phyloP scores from a whole-genome alignment of 306 rosid genomes.

The Alnus glutinosa region DNA sequence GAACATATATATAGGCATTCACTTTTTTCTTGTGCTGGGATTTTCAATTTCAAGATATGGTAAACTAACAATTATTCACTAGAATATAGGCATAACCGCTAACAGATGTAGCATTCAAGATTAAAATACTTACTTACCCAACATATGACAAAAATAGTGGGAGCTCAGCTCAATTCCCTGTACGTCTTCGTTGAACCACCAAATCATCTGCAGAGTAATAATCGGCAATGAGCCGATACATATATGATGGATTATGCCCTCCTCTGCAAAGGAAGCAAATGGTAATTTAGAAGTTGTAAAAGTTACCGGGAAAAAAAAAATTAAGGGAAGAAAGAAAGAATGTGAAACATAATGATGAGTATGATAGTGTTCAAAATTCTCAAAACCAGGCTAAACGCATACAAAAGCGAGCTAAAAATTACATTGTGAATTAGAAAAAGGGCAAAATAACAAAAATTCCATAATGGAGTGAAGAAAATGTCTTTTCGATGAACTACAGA shows the following conservation, averaged over 20 bases:
- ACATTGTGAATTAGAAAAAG: not conserved
- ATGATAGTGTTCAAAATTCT: conserved; percentile 9
- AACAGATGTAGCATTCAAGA: not conserved
- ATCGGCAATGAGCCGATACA: conserved; percentile 96
- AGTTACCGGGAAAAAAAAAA: conserved; percentile 8
- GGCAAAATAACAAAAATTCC: not conserved
- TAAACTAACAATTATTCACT: conserved; percentile 4
- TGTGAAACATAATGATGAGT: conserved; percentile 7
- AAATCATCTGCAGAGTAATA: conserved; percentile 96
- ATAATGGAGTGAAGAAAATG: not conserved
- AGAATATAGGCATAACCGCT: not conserved
- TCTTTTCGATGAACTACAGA: not conserved
- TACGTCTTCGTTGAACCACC: conserved; percentile 64
- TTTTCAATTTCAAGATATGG: not conserved
- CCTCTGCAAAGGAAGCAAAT: conserved; percentile 60
- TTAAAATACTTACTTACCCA: conserved; percentile 40
- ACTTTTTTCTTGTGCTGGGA: not conserved
- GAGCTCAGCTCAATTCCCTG: conserved; percentile 52
- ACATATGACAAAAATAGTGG: conserved; percentile 30
- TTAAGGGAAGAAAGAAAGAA: not conserved
- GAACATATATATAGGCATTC: not conserved
- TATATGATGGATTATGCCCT: conserved; percentile 93
- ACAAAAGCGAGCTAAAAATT: not conserved
- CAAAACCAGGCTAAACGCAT: not conserved
- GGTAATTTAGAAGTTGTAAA: conserved; percentile 24